These are phyloP conservation scores for Hypericum perforatum DNA, from an alignment of 345 rosid species.

Conservation along the genomic window DNA sequence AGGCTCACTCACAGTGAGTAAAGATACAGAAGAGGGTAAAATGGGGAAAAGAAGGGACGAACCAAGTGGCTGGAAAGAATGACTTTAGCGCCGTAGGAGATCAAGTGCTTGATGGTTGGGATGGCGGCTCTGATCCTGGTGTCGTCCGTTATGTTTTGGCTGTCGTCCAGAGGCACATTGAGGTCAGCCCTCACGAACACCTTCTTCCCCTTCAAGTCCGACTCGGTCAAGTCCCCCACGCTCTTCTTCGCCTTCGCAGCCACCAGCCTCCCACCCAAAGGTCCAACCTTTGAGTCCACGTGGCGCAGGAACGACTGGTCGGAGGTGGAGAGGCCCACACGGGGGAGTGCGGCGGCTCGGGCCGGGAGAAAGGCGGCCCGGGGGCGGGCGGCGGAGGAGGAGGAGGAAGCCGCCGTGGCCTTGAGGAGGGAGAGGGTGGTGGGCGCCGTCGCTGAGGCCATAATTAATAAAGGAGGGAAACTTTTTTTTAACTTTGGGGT, in stretches of 20 bases:
- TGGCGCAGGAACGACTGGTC: not conserved
- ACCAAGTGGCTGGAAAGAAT: constrained; percentile 96
- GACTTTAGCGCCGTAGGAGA: constrained; percentile 78
- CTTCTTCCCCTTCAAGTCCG: constrained; percentile 90
- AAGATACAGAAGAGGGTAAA: not conserved
- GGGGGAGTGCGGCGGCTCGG: not conserved
- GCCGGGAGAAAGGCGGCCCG: constrained; percentile 1
- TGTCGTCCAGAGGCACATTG: constrained; percentile 88
- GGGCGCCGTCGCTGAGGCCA: not conserved
- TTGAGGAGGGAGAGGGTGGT: constrained; percentile 6
- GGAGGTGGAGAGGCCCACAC: not conserved
- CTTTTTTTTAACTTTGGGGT: not conserved
- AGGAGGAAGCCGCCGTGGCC: not conserved
- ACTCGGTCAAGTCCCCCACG: constrained; percentile 59
- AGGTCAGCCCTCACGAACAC: constrained; percentile 92
- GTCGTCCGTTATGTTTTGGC: constrained; percentile 87
- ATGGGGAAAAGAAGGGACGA: not conserved
- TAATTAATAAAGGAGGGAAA: not conserved
- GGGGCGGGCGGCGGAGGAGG: not conserved
- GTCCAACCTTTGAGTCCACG: not conserved
- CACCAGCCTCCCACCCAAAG: not conserved
- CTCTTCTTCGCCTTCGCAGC: constrained; percentile 74
- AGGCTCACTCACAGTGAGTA: too few species aligned
- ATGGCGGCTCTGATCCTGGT: constrained; percentile 88
- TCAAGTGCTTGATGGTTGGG: constrained; percentile 96